A percentile compares a stretch with the other conserved stretches of the same genome.
phyloP scores from a whole-genome alignment of 2,329 filamentous ascomycete genomes.

The Hypoxylon sp. region DNA sequence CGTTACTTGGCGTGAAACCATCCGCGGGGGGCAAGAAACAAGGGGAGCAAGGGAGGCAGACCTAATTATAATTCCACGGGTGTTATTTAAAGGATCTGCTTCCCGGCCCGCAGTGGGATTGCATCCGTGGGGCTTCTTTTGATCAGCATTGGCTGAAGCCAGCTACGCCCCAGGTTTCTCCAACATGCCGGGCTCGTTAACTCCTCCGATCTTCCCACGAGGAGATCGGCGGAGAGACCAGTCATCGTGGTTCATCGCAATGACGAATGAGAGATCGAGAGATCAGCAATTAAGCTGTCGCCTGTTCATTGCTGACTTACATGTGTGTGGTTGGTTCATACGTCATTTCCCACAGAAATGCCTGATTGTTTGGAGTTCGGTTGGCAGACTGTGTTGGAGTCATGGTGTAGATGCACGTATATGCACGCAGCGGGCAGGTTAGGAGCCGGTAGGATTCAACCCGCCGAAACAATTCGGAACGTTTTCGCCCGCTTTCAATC shows the following conservation, averaged over 20 bases:
- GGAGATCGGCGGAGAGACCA: background rate
- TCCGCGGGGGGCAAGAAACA: background rate
- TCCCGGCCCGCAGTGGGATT: conserved; percentile 17
- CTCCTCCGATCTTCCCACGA: background rate
- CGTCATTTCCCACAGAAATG: background rate
- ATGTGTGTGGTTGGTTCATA: background rate
- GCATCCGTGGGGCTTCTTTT: conserved; percentile 4
- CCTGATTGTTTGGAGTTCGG: conserved; percentile 1
- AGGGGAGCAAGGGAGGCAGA: background rate
- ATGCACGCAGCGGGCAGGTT: conserved; percentile 10
- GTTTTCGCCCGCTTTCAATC: conserved; percentile 4
- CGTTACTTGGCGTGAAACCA: conserved; percentile 34
- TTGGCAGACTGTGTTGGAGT: conserved; percentile 1
- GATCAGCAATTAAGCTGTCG: background rate
- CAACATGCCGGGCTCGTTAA: conserved; percentile 8
- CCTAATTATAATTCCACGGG: conserved; percentile 27
- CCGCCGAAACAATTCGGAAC: conserved; percentile 6
- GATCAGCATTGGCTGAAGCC: conserved; percentile 11
- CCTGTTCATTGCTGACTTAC: background rate
- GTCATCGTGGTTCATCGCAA: background rate
- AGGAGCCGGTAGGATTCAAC: conserved; percentile 12
- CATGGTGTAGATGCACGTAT: conserved; percentile 9
- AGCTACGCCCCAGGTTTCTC: conserved; percentile 5
- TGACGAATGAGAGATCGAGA: background rate
- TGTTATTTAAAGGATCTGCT: conserved; percentile 29